Evolutionary conservation across 2,329 filamentous ascomycete genomes (phyloP).

Genomic region (Paraphaeosphaeria minitans): DNA sequence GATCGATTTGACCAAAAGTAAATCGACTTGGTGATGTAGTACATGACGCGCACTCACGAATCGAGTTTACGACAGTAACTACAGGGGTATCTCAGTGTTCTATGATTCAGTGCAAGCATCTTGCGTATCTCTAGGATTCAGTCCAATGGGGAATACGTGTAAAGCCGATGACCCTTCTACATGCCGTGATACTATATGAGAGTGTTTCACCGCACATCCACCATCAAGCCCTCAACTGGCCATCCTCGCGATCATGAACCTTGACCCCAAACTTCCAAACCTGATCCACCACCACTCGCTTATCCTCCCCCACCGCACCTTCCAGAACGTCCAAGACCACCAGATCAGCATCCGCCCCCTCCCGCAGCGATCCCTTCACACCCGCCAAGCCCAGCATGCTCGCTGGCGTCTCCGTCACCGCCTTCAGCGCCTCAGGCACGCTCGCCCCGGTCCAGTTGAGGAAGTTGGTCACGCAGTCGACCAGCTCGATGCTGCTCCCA

Average conservation of each 20-base stretch:
- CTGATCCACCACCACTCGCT: slow-evolving; percentile 68
- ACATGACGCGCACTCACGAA: background rate
- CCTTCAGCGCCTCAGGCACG: slow-evolving; percentile 70
- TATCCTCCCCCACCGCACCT: slow-evolving; percentile 50
- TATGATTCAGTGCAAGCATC: background rate
- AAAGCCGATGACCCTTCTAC: background rate
- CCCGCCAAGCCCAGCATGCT: slow-evolving; percentile 72
- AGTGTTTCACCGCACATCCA: background rate
- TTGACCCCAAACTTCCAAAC: slow-evolving; percentile 76
- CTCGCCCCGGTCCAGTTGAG: slow-evolving; percentile 72
- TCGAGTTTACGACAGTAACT: background rate
- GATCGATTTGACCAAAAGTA: no score
- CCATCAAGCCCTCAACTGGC: background rate
- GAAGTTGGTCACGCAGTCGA: slow-evolving; percentile 84
- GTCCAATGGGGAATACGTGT: background rate
- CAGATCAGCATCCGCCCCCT: slow-evolving; percentile 59
- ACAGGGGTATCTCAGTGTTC: background rate
- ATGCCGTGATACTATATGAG: background rate
- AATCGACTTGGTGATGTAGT: background rate
- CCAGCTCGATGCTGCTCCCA: slow-evolving; percentile 69
- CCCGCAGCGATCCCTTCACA: slow-evolving; percentile 64
- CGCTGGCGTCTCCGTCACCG: slow-evolving; percentile 78
- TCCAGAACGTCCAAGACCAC: slow-evolving; percentile 67
- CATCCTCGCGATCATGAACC: slow-evolving; percentile 30
- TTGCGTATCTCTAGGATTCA: background rate